Conservation (phyloP, 257 asterid species). For the Rhazya stricta region DNA sequence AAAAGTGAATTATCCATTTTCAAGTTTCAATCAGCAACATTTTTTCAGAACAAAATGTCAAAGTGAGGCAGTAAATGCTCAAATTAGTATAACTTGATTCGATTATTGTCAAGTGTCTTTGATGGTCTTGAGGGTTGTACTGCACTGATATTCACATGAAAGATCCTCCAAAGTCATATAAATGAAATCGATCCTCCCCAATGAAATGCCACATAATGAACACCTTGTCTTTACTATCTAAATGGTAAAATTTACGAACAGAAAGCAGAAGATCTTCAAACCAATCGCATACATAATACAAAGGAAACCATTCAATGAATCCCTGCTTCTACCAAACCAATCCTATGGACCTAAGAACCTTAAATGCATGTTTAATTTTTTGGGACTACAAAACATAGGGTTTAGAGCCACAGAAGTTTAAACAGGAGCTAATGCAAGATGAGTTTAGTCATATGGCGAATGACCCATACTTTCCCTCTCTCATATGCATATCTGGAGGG, state of each 20-base stretch:
- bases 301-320: background rate
- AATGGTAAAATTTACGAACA: background rate
- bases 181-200: background rate
- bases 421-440: background rate
- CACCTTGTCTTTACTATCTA: background rate
- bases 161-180: background rate
- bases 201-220: background rate
- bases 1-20: background rate
- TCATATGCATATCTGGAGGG: background rate
- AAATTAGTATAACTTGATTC: background rate
- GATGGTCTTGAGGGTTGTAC: background rate
- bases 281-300: background rate
- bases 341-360: background rate
- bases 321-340: background rate
- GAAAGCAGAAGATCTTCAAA: background rate
- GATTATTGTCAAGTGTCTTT: background rate
- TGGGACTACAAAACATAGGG: background rate
- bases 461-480: background rate
- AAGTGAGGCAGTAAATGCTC: background rate
- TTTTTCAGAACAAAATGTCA: background rate
- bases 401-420: background rate
- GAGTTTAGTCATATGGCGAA: background rate
- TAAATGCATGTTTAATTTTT: background rate
- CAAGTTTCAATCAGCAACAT: background rate
- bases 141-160: background rate